Conservation (phyloP, 768 basidiomycete genomes). For the Clitopilus hobsonii region DNA sequence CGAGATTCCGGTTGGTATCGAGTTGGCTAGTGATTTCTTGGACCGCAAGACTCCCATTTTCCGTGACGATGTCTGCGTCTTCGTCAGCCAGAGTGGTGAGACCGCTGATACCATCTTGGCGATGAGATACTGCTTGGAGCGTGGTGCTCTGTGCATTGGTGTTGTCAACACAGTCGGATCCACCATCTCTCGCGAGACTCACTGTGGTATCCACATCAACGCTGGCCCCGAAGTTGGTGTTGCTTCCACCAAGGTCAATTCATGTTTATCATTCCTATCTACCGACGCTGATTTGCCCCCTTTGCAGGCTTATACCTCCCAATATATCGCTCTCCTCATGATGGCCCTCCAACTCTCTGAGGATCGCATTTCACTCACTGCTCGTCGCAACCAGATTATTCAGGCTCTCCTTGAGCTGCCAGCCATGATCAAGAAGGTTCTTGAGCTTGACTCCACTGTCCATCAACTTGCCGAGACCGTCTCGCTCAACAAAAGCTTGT, state of each 20-base stretch:
- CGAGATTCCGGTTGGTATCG: constrained; percentile 96
- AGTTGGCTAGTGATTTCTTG: constrained; percentile 96
- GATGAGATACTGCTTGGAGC: constrained; percentile 92
- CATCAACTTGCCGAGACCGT: constrained; percentile 83
- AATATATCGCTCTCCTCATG: constrained; percentile 97
- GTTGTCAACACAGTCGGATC: constrained; percentile 99
- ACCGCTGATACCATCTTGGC: constrained; percentile 98
- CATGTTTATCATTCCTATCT: constrained; percentile 1
- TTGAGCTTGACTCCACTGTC: constrained; percentile 70
- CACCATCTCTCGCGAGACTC: constrained; percentile 95
- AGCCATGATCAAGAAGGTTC: constrained; percentile 80
- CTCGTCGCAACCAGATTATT: constrained; percentile 91
- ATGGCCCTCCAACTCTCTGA: constrained; percentile 98
- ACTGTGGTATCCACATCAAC: constrained; percentile 99
- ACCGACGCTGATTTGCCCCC: neutral
- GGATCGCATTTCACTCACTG: constrained; percentile 90
- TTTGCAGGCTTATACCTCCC: constrained; percentile 89
- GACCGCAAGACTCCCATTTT: constrained; percentile 99
- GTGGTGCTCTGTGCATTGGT: constrained; percentile 94
- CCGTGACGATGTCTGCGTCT: constrained; percentile 95
- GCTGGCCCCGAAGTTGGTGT: constrained; percentile 99
- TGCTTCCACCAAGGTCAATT: constrained; percentile 87
- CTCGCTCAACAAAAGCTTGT: constrained; percentile 75
- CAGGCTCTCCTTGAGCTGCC: constrained; percentile 90
- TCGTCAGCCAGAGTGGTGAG: constrained; percentile 97